phyloP scores from a whole-genome alignment of 2,329 filamentous ascomycete genomes.

The Cladophialophora chaetospira region DNA sequence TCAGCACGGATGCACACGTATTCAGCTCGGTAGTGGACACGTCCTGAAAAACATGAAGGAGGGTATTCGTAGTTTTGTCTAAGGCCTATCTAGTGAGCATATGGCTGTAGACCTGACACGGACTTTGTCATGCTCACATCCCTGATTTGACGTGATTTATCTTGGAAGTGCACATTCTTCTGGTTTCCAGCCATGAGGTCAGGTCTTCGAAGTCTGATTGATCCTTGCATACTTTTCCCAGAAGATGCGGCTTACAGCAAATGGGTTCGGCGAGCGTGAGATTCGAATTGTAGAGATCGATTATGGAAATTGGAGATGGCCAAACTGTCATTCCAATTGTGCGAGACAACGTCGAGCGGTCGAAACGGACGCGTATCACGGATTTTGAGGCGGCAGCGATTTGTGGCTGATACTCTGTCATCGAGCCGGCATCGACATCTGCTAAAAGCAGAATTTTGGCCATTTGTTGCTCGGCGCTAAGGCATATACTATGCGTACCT shows the following conservation, averaged over 20 bases:
- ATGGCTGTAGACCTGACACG: neutral
- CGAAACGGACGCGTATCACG: neutral
- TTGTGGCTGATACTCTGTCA: neutral
- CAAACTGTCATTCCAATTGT: neutral
- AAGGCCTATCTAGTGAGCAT: neutral
- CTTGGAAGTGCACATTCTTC: neutral
- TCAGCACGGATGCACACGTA: neutral
- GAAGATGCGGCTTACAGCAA: neutral
- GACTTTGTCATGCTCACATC: neutral
- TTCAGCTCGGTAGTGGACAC: neutral
- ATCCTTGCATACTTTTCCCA: neutral
- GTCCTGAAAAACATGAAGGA: neutral
- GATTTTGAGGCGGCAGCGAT: neutral
- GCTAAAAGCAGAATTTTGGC: neutral
- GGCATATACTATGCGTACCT: neutral
- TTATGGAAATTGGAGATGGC: neutral
- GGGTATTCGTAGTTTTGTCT: neutral
- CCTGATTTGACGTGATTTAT: neutral
- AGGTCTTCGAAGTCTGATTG: neutral
- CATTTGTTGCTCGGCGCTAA: neutral
- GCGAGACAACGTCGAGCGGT: neutral
- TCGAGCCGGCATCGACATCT: neutral
- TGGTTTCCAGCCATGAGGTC: neutral
- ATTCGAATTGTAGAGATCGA: neutral
- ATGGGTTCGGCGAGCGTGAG: neutral